Conservation (phyloP, 2,329 filamentous ascomycete species). For the Pseudogymnoascus sp. region DNA sequence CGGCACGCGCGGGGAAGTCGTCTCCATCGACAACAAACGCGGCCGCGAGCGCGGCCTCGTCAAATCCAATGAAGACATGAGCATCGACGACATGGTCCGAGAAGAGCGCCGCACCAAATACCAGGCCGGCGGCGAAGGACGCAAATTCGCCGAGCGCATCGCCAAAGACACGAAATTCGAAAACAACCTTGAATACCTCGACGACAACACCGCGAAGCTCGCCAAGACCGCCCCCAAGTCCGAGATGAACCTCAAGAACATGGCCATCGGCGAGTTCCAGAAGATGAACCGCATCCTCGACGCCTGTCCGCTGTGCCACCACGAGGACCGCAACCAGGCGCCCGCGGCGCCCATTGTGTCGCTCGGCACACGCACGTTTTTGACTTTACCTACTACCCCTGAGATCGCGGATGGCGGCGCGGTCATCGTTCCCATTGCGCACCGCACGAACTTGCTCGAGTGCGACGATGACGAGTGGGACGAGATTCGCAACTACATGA, state of each 20-base stretch:
- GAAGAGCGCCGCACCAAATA: slow-evolving; percentile 82
- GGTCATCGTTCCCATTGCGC: slow-evolving; percentile 80
- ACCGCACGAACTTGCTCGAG: slow-evolving; percentile 84
- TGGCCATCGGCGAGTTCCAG: slow-evolving; percentile 80
- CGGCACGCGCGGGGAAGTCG: slow-evolving; percentile 64
- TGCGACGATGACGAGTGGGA: slow-evolving; percentile 99
- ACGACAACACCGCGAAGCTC: slow-evolving; percentile 88
- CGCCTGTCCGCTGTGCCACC: slow-evolving; percentile 81
- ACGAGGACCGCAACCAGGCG: slow-evolving; percentile 69
- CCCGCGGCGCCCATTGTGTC: slow-evolving; percentile 81
- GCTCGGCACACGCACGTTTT: slow-evolving; percentile 74
- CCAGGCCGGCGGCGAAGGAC: slow-evolving; percentile 68
- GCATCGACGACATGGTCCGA: slow-evolving; percentile 90
- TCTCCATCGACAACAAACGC: slow-evolving; percentile 66
- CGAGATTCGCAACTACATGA: slow-evolving; percentile 98
- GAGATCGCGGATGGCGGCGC: slow-evolving; percentile 77
- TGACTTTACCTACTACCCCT: slow-evolving; percentile 83
- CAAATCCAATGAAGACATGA: slow-evolving; percentile 91
- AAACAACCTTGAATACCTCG: slow-evolving; percentile 91
- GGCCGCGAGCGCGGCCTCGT: slow-evolving; percentile 78
- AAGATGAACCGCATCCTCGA: slow-evolving; percentile 83
- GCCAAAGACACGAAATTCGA: slow-evolving; percentile 88
- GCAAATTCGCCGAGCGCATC: slow-evolving; percentile 81
- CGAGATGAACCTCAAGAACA: slow-evolving; percentile 78
- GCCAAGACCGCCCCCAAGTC: slow-evolving; percentile 82